phyloP scores from a whole-genome alignment of 345 rosid genomes.

The Euclidium syriacum region DNA sequence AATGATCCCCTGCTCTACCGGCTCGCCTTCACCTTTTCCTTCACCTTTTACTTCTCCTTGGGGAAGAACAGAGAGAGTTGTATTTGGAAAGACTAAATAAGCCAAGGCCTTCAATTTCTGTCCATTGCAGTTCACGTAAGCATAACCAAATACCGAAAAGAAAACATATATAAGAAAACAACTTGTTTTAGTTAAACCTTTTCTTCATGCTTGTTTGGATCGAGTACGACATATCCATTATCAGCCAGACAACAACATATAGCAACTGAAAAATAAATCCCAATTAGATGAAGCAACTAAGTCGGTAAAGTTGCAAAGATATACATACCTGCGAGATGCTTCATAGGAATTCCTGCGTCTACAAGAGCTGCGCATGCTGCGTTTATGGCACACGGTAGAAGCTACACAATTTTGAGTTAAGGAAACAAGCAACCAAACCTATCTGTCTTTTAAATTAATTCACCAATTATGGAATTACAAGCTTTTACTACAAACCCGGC shows the following conservation, averaged over 20 bases:
- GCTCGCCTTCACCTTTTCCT: constrained; percentile 48
- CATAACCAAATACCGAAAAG: neutral
- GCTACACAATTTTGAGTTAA: constrained; percentile 51
- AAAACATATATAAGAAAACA: neutral
- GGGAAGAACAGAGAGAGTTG: constrained; percentile 54
- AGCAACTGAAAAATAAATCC: constrained; percentile 50
- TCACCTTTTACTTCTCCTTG: constrained; percentile 42
- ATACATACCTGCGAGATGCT: constrained; percentile 89
- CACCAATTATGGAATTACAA: neutral
- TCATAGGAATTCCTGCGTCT: constrained; percentile 93
- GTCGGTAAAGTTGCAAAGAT: neutral
- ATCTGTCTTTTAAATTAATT: neutral
- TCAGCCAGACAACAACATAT: constrained; percentile 78
- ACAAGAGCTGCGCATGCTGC: constrained; percentile 95
- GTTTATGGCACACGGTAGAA: constrained; percentile 89
- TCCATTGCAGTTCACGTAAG: constrained; percentile 12
- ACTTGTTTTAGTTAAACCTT: constrained; percentile 43
- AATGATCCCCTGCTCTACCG: constrained; percentile 62
- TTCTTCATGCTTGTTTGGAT: constrained; percentile 85
- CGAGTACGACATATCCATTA: constrained; percentile 55
- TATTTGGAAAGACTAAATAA: constrained; percentile 78
- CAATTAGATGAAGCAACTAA: neutral
- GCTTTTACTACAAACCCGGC: neutral
- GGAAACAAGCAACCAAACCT: constrained; percentile 23
- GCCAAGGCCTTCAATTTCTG: constrained; percentile 84